Evolutionary conservation across 495 filamentous ascomycete species (phyloP).

Genomic region (Penicillium egyptiacum): DNA sequence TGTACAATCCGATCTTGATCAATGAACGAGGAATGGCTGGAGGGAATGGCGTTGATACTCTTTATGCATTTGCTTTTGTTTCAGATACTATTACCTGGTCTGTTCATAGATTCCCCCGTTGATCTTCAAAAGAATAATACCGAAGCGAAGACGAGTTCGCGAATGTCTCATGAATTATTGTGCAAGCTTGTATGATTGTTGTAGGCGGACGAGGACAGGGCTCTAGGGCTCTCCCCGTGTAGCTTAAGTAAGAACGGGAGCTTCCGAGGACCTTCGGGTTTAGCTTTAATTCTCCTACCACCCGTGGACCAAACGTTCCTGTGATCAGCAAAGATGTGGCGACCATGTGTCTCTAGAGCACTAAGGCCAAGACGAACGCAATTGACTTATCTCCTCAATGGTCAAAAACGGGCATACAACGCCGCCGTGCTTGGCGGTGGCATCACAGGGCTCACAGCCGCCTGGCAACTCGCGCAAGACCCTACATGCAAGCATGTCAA

Average conservation of each 20-base stretch:
- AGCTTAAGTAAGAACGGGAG: conserved; percentile 22
- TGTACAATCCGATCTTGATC: conserved; percentile 38
- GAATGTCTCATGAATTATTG: neutral
- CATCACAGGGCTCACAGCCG: conserved; percentile 83
- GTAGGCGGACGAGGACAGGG: neutral
- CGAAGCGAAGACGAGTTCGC: conserved; percentile 9
- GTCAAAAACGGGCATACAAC: conserved; percentile 36
- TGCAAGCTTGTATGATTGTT: neutral
- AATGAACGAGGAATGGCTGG: conserved; percentile 31
- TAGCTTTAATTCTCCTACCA: conserved; percentile 9
- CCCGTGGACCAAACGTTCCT: neutral
- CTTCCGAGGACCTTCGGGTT: conserved; percentile 7
- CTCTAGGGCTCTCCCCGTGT: conserved; percentile 9
- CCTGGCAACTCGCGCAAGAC: conserved; percentile 66
- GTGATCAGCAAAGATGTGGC: conserved; percentile 33
- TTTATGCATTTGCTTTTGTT: conserved; percentile 34
- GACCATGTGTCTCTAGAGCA: conserved; percentile 27
- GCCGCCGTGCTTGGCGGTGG: conserved; percentile 84
- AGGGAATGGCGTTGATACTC: conserved; percentile 37
- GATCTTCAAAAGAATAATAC: conserved; percentile 14
- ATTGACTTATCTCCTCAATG: conserved; percentile 21
- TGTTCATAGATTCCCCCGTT: conserved; percentile 34
- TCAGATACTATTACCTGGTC: conserved; percentile 11
- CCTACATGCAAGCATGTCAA: conserved; percentile 64
- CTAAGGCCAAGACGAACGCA: conserved; percentile 23